Evolutionary conservation across 1,284 basidiomycete species (phyloP), one percentile per base, ranked within the genome.

Genomic region (Polyporus tsugae): DNA sequence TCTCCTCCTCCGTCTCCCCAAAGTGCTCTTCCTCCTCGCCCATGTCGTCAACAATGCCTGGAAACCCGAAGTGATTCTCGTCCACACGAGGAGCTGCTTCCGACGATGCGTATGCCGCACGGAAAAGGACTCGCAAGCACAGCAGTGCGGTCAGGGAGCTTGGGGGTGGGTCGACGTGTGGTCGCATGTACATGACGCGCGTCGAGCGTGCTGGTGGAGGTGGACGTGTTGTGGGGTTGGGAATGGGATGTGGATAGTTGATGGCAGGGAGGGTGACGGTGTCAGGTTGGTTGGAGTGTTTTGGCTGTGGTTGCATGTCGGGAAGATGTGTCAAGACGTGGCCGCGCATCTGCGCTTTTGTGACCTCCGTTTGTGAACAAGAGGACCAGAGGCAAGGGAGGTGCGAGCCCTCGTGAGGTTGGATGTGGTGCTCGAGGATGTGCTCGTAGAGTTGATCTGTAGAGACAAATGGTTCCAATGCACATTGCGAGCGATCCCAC

Each of bases 41-140:
- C 13, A 87, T 89, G 22, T 92, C 91, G 71, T 92, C 91, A 44
- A 91, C 83, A 59, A 91, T 64, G 0, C 91, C 92, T 6, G 93
- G 93, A 78, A 95, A 95, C 3, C 93, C 93, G 78, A 94, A 95
- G 73, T 93, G 92, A 69, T 94, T 91, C 10, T 86, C 89, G 75
- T 94, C 92, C 2, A 85, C 87, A 15, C 91, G 84, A 17, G 92
- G 92, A 0, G 93, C 92, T 36, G 86, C 85, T 70, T 93, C 91
- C 1, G 80, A 78, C 3, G 90, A 87, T 17, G 90, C 89, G 73
- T 93, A 94, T 0, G 93, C 88, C 2, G 87, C 86, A 39, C 92
- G 86, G 78, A 92, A 95, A 19, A 95, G 82, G 62, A 93, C 86
- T 4, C 93, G 90, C 57, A 94, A 85, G 72, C 92, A 89, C 13